Conservation (phyloP, 1,139 yeast species). For the Candida sanyaensis region DNA sequence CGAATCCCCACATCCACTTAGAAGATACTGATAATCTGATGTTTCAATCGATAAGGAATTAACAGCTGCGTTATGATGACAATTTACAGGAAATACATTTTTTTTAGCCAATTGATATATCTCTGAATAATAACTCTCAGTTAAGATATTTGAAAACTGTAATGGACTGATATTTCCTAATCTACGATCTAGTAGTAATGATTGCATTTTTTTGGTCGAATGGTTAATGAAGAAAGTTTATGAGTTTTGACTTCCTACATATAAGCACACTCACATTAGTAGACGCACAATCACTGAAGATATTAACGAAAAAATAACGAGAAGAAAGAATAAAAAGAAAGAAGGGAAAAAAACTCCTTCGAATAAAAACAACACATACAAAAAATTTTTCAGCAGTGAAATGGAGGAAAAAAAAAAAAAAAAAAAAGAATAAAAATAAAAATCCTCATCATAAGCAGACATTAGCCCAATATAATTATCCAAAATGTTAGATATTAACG, state of each 20-base stretch:
- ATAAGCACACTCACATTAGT: not conserved
- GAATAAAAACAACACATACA: not conserved
- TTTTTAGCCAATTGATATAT: slow-evolving; percentile 23
- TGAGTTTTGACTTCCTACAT: slow-evolving; percentile 2
- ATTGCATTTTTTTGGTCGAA: slow-evolving; percentile 33
- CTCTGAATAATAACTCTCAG: slow-evolving; percentile 39
- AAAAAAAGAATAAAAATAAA: no score
- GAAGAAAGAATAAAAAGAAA: no score
- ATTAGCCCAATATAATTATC: not conserved
- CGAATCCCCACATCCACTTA: slow-evolving; percentile 82
- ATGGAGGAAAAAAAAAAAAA: not conserved
- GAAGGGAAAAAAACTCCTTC: no score
- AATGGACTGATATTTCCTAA: slow-evolving; percentile 29
- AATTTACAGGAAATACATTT: slow-evolving; percentile 38
- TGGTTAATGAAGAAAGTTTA: not conserved
- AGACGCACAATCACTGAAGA: no score
- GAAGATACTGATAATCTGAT: slow-evolving; percentile 47
- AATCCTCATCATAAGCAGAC: not conserved
- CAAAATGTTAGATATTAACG: slow-evolving; percentile 84
- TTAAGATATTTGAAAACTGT: slow-evolving; percentile 39
- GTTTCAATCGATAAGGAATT: slow-evolving; percentile 68
- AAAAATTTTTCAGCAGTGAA: not conserved
- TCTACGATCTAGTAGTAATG: slow-evolving; percentile 36
- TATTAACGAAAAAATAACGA: no score
- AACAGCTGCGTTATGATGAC: slow-evolving; percentile 52